Evolutionary conservation across 805 yeast genomes (phyloP).

Genomic region (Nakazawaea wickerhamii): DNA sequence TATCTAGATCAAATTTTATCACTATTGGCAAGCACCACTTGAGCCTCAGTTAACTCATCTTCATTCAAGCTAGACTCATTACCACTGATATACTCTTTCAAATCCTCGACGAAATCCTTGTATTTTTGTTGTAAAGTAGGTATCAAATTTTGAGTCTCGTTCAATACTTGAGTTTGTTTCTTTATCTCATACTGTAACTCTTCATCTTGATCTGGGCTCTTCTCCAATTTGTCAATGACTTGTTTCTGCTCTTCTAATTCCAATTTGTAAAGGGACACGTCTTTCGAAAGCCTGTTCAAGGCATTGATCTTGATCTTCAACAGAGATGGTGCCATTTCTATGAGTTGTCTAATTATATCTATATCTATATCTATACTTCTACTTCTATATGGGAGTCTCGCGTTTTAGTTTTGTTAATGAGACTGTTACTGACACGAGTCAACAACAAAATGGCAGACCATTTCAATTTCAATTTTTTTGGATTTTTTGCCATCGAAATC

Average conservation of each 20-base stretch:
- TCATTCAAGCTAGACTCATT: conserved; percentile 26
- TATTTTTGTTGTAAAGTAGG: conserved; percentile 44
- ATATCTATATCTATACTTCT: neutral
- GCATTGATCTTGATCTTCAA: conserved; percentile 70
- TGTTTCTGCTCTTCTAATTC: conserved; percentile 37
- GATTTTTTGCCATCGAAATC: conserved; percentile 6
- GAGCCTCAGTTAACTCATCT: conserved; percentile 29
- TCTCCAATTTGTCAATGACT: conserved; percentile 40
- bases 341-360: neutral
- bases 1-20: conserved; percentile 4
- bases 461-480: neutral
- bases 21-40: conserved; percentile 16
- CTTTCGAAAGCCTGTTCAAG: conserved; percentile 61
- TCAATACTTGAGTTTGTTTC: conserved; percentile 43
- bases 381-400: neutral
- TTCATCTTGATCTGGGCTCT: conserved; percentile 27
- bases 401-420: too few relatives aligned
- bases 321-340: conserved; percentile 59
- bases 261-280: conserved; percentile 51
- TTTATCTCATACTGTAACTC: conserved; percentile 62
- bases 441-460: neutral
- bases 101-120: conserved; percentile 29
- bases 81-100: conserved; percentile 33
- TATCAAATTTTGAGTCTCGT: conserved; percentile 49
- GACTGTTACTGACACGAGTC: neutral